Conservation (phyloP, 2,329 filamentous ascomycete species). For the Geosmithia morbida region DNA sequence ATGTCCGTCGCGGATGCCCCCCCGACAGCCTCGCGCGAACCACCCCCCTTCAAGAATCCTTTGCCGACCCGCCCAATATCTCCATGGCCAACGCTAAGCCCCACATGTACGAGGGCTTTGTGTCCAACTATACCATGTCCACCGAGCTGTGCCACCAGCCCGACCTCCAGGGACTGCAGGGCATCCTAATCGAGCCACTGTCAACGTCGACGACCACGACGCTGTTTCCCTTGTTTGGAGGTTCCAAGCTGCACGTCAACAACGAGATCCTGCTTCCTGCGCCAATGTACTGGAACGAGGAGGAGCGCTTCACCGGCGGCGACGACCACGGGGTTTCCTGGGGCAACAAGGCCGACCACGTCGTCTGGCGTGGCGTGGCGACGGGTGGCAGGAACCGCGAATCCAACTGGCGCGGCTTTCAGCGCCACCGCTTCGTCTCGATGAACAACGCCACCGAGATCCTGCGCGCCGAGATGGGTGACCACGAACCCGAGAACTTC, state of each 20-base stretch:
- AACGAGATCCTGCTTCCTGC: conserved; percentile 57
- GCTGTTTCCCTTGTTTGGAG: conserved; percentile 52
- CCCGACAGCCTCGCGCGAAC: conserved; percentile 46
- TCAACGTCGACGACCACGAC: conserved; percentile 39
- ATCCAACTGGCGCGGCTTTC: conserved; percentile 57
- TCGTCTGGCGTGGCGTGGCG: conserved; percentile 54
- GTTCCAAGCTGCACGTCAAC: conserved; percentile 54
- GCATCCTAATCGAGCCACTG: conserved; percentile 48
- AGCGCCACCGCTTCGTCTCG: conserved; percentile 59
- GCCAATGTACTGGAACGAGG: conserved; percentile 53
- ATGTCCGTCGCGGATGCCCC: conserved; percentile 44
- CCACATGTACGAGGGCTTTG: conserved; percentile 40
- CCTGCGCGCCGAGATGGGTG: conserved; percentile 26
- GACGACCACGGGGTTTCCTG: conserved; percentile 38
- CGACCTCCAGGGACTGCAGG: conserved; percentile 46
- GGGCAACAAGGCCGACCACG: conserved; percentile 36
- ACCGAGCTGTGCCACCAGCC: conserved; percentile 53
- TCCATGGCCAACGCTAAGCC: conserved; percentile 27
- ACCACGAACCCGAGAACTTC: conserved; percentile 34
- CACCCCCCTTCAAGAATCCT: conserved; percentile 25
- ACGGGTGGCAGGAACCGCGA: conserved; percentile 46
- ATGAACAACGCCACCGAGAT: conserved; percentile 57
- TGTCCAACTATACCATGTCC: conserved; percentile 46
- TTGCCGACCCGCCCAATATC: conserved; percentile 28
- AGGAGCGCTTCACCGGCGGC: conserved; percentile 46